Base-by-base conservation (phyloP, 2,329 filamentous ascomycete genomes). In the Chaetomiaceae sp. region DNA sequence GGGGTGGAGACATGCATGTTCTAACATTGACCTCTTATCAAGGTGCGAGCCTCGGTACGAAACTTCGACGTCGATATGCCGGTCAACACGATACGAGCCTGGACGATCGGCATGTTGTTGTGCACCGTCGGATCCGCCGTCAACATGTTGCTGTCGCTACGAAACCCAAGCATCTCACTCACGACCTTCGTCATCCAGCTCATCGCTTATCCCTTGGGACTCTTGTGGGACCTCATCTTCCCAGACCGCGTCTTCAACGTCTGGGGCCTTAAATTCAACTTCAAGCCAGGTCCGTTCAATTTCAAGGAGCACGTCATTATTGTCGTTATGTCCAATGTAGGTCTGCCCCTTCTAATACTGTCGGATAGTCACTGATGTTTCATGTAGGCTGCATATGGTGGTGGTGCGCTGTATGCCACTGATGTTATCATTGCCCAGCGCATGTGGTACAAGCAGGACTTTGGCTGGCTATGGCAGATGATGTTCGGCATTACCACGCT, bases 31-130 rank as follows among this genome's bases (percentile, higher is more conserved):
- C 67, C 29, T 38, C 46, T 40, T 37, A 40, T 29, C 22, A 72
- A 84, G 71, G 83, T 86, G 51, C 80, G 83, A 60, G 80, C 83
- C 23, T 80, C 84, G 17, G 83, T 87, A 17, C 73, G 80, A 56
- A 86, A 85, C 65, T 77, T 79, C 64, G 83, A 87, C 61, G 76
- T 83, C 60, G 82, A 85, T 61, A 72, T 85, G 22, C 79, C 82
- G n/a, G 75, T 76, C 60, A 85, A 84, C 65, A 85, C 83, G 19
- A 73, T 85, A 53, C 81, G 83, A 46, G 82, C 82, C 31, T 86
- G 83, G 83, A 69, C 73, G 4, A 82, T 86, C 56, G 83, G 83
- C 31, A 55, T 85, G 61, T 4, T 84, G 11, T 73, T 85, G 40
- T 81, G 81, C 54, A 85, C 82, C 0, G 64, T 85, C 53, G 82